Evolutionary conservation across 2,329 filamentous ascomycete genomes (phyloP).

Genomic region (Aspergillus ustus): DNA sequence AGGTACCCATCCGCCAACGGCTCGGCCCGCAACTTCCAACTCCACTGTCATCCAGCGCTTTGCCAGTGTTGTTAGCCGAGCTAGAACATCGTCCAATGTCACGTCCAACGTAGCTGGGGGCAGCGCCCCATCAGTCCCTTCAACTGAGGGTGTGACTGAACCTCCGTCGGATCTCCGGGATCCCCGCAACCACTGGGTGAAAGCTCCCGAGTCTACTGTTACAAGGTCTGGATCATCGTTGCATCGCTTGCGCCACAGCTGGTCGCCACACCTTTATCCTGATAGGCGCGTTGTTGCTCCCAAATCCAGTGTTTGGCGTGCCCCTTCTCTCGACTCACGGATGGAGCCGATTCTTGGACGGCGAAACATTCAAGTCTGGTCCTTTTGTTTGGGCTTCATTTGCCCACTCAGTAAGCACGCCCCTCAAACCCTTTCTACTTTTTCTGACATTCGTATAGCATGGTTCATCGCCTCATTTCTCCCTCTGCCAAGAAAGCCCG

Average conservation of each 20-base stretch:
- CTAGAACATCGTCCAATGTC: conserved; percentile 31
- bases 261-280: conserved; percentile 73
- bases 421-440: background rate
- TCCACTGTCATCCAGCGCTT: conserved; percentile 37
- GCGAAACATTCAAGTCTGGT: conserved; percentile 73
- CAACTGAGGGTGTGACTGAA: background rate
- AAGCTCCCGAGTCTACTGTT: conserved; percentile 31
- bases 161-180: conserved; percentile 39
- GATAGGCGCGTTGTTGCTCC: conserved; percentile 64
- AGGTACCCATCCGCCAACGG: conserved; percentile 34
- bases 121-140: background rate
- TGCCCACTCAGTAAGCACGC: conserved; percentile 68
- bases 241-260: conserved; percentile 62
- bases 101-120: conserved; percentile 19
- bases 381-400: conserved; percentile 78
- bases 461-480: conserved; percentile 82
- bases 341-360: conserved; percentile 66
- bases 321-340: conserved; percentile 71
- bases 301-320: conserved; percentile 68
- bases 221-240: conserved; percentile 37
- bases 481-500: conserved; percentile 67
- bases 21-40: conserved; percentile 36
- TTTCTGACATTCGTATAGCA: conserved; percentile 49
- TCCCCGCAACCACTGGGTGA: conserved; percentile 50
- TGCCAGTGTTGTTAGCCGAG: conserved; percentile 36